Evolutionary conservation across 345 rosid genomes (phyloP).

Genomic region (Eucalyptus coolabah): DNA sequence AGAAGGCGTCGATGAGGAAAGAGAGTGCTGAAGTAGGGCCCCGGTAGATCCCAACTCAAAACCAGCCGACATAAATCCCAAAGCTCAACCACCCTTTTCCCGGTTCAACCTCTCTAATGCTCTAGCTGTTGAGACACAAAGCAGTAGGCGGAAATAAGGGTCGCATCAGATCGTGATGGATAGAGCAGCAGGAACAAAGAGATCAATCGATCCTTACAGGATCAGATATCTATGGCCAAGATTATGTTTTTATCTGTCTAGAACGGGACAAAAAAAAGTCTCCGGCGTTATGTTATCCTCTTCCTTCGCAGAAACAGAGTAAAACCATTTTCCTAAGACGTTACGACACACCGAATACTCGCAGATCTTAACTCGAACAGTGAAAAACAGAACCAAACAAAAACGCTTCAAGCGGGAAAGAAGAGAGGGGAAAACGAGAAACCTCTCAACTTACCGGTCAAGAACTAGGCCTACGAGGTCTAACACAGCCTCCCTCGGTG

Average conservation of each 20-base stretch:
- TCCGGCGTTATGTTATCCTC: not conserved
- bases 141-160: not conserved
- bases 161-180: not conserved
- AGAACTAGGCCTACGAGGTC: not conserved
- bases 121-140: not conserved
- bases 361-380: not conserved
- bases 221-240: slow-evolving; percentile 60
- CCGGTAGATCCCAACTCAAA: slow-evolving; percentile 60
- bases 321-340: not conserved
- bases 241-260: not conserved
- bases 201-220: not conserved
- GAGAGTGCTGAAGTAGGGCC: slow-evolving; percentile 57
- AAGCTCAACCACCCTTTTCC: slow-evolving; percentile 4
- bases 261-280: not conserved
- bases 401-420: not conserved
- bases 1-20: not conserved
- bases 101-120: not conserved
- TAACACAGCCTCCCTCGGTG: not conserved
- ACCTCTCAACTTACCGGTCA: not conserved
- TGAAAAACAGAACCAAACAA: not conserved
- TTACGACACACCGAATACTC: not conserved
- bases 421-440: not conserved
- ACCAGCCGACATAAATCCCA: slow-evolving; percentile 79
- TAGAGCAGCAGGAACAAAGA: not conserved
- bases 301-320: not conserved